Base-by-base conservation (phyloP, 352 stramenopile genomes). In the Globisporangium paddicum region DNA sequence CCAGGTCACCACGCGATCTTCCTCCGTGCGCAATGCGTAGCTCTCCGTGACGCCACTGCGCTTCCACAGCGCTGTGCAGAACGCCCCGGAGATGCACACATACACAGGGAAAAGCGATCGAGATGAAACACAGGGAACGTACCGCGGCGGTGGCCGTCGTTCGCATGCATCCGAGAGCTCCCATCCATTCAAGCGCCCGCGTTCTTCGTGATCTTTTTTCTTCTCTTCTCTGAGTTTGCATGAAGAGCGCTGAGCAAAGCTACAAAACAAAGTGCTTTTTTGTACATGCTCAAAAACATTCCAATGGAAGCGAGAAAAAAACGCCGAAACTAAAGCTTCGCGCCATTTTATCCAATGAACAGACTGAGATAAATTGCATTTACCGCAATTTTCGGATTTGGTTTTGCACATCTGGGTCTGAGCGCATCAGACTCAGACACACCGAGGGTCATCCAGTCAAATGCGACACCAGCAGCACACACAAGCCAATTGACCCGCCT, bases 131-230 rank as follows among this genome's bases (percentile, higher is more conserved):
- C 4, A 18, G 23, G 21, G 25, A 8, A 59, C 49, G 48, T 62
- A 77, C 67, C 70, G 56, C 67, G 63, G 38, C 55, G 53, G 53
- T 65, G 25, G 19, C 63, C 63, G 26, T 64, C 69, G 48, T 67
- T 46, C 45, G 38, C 66, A 57, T 63, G 57, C 67, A 59, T 73
- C 47, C 61, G 67, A 60, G 44, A 58, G 64, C 62, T 67, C 50
- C 68, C 71, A 76, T 76, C 63, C 71, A 79, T 76, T 45, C 63
- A 67, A 47, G 19, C 42, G 45, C 23, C 21, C 19, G 46, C 41
- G 48, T 55, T 52, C 48, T n/a, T n/a, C n/a, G n/a, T n/a, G n/a
- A n/a, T n/a, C n/a, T n/a, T n/a, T n/a, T n/a, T n/a, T n/a, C n/a
- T n/a, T n/a, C n/a, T n/a, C n/a, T n/a, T n/a, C 34, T 34, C 18